Evolutionary conservation across 495 filamentous ascomycete species (phyloP).

Genomic region (Penicillium cosmopolitanum): DNA sequence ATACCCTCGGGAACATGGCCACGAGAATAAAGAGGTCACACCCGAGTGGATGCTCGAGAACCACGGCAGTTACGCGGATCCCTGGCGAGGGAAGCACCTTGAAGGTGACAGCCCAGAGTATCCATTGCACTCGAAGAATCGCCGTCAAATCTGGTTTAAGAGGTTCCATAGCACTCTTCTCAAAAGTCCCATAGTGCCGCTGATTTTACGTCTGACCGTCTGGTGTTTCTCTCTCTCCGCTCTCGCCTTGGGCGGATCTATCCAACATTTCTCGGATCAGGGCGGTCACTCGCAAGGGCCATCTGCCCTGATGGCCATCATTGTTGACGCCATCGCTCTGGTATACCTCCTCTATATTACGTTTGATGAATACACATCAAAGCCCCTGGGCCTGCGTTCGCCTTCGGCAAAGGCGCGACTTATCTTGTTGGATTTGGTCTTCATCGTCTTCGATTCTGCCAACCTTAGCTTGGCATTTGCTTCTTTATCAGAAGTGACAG

Average conservation of each 20-base stretch:
- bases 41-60: constrained; percentile 64
- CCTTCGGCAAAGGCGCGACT: constrained; percentile 83
- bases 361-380: constrained; percentile 93
- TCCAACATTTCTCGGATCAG: constrained; percentile 62
- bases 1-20: constrained; percentile 51
- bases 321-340: constrained; percentile 85
- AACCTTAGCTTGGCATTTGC: constrained; percentile 90
- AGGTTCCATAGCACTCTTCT: constrained; percentile 62
- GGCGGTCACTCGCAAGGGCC: constrained; percentile 59
- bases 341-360: constrained; percentile 92
- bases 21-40: constrained; percentile 55
- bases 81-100: constrained; percentile 55
- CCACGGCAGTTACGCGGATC: constrained; percentile 56
- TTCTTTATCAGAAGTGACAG: constrained; percentile 72
- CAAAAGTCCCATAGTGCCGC: constrained; percentile 80
- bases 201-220: constrained; percentile 80
- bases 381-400: constrained; percentile 84
- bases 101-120: constrained; percentile 52
- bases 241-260: constrained; percentile 76
- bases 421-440: constrained; percentile 88
- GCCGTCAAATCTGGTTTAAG: constrained; percentile 58
- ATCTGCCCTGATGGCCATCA: constrained; percentile 85
- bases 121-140: constrained; percentile 40
- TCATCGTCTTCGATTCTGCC: constrained; percentile 94
- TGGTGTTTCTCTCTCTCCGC: constrained; percentile 80